Evolutionary conservation across 768 basidiomycete species (phyloP).

Genomic region (Trametes sanguinea): DNA sequence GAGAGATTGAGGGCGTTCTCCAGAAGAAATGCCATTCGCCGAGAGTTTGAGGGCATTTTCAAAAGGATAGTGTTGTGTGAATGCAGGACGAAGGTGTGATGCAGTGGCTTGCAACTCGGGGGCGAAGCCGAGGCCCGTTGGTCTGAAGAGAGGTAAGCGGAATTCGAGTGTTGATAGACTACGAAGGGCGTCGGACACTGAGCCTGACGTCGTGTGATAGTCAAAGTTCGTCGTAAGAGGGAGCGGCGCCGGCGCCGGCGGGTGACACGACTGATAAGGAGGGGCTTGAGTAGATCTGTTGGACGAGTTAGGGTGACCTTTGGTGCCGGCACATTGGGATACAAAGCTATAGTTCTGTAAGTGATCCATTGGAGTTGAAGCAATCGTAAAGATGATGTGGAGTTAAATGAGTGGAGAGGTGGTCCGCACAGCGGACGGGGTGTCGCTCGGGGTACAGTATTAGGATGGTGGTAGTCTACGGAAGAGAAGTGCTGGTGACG

Average conservation of each 20-base stretch:
- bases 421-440: slow-evolving; percentile 14
- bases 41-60: neutral
- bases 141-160: slow-evolving; percentile 13
- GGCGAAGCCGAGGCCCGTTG: neutral
- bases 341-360: slow-evolving; percentile 27
- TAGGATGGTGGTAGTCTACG: slow-evolving; percentile 1
- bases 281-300: slow-evolving; percentile 8
- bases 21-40: too few species aligned
- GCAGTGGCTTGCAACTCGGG: slow-evolving; percentile 19
- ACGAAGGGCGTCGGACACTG: neutral
- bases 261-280: slow-evolving; percentile 13
- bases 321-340: neutral
- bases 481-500: neutral
- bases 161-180: slow-evolving; percentile 2
- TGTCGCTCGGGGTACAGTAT: neutral
- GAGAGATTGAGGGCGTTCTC: neutral
- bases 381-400: neutral
- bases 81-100: neutral
- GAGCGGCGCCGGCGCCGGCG: slow-evolving; percentile 26
- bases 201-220: neutral
- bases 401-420: neutral
- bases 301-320: slow-evolving; percentile 11
- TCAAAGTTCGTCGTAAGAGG: neutral
- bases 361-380: slow-evolving; percentile 23
- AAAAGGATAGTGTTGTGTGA: neutral